phyloP scores from a whole-genome alignment of 1,284 basidiomycete species.

The Cutaneotrichosporon dermatis region DNA sequence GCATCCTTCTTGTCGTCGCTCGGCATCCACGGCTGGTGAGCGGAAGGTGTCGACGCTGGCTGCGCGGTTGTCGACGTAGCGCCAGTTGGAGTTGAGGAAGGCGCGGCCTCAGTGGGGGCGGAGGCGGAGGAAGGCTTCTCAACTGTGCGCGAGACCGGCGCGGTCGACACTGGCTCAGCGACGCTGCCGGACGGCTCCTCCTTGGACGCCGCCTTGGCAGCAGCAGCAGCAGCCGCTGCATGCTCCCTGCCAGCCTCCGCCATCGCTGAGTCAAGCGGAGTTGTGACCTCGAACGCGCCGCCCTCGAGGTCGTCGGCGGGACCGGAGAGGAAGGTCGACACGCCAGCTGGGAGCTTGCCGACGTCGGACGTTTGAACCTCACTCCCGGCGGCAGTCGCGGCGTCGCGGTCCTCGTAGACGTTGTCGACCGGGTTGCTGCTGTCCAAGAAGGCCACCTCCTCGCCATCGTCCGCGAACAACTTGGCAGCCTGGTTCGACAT shows the following conservation, averaged over 20 bases:
- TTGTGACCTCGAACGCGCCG: conserved; percentile 9
- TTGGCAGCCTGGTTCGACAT: conserved; percentile 2
- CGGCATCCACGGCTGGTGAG: not conserved
- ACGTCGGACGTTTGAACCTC: too few species aligned
- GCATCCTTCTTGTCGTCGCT: not conserved
- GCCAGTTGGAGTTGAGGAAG: too few species aligned
- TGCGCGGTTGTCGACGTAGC: too few species aligned
- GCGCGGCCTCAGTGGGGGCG: too few species aligned
- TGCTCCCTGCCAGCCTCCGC: conserved; percentile 2
- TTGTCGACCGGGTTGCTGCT: conserved; percentile 6
- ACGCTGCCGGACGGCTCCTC: too few species aligned
- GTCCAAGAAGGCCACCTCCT: conserved; percentile 2
- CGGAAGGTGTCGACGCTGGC: not conserved
- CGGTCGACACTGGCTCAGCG: too few species aligned
- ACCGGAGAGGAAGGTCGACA: not conserved
- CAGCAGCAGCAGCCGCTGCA: not conserved
- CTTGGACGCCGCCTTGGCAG: too few species aligned
- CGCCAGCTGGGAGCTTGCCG: not conserved
- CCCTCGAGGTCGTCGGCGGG: conserved; percentile 7
- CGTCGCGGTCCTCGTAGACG: not conserved
- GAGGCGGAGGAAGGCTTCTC: too few species aligned
- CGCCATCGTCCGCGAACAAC: conserved; percentile 12
- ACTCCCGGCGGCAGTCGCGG: not conserved
- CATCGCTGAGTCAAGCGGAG: conserved; percentile 8
- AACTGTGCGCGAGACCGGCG: too few species aligned